Conservation (phyloP, 1,139 yeast genomes). For the Sugiyamaella xylanicola region DNA sequence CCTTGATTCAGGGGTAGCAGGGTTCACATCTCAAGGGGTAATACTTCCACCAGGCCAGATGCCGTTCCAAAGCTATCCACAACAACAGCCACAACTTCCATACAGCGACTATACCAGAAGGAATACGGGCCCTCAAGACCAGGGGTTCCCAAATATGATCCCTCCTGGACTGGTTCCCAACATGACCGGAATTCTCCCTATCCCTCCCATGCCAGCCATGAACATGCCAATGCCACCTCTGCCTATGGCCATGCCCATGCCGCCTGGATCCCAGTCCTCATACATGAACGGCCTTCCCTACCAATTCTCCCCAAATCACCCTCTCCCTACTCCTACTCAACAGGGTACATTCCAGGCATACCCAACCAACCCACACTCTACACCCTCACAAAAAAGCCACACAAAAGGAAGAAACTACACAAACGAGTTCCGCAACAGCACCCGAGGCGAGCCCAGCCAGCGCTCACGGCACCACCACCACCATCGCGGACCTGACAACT, state of each 20-base stretch:
- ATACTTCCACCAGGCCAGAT: neutral
- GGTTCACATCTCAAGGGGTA: neutral
- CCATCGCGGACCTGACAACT: slow-evolving; percentile 1
- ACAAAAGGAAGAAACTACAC: neutral
- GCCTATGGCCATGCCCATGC: neutral
- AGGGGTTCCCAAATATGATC: no score
- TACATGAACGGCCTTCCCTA: neutral
- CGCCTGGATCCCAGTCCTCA: neutral
- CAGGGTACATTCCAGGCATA: neutral
- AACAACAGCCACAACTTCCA: neutral
- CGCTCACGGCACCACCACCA: slow-evolving; percentile 3
- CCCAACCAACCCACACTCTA: neutral
- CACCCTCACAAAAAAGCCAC: no score
- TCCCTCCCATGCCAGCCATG: neutral
- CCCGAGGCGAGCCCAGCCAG: slow-evolving; percentile 1
- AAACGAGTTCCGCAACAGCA: neutral
- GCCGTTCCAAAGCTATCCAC: neutral
- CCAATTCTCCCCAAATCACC: neutral
- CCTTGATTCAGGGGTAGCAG: neutral
- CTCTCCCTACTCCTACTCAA: neutral
- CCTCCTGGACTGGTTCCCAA: neutral
- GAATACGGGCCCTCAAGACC: neutral
- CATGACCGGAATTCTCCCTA: neutral
- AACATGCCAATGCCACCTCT: neutral
- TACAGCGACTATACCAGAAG: neutral